phyloP scores from a whole-genome alignment of 257 asterid genomes.

The Echites panduratus region DNA sequence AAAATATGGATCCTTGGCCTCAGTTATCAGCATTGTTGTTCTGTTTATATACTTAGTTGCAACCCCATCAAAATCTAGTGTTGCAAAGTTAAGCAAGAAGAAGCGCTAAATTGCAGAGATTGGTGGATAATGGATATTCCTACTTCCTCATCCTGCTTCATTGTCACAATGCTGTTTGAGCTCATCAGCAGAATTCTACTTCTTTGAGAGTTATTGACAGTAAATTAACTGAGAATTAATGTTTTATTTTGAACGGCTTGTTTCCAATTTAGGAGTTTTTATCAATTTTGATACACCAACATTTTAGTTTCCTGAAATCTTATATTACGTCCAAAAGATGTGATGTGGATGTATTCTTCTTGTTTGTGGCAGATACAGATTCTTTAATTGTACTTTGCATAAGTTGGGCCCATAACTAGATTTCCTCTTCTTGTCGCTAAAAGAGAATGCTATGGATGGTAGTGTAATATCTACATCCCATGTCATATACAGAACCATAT shows the following conservation, averaged over 20 bases:
- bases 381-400: no score
- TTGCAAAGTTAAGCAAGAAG: conserved; percentile 76
- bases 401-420: no score
- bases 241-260: neutral
- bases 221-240: neutral
- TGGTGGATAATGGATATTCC: neutral
- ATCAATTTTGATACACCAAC: neutral
- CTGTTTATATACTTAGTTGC: conserved; percentile 50
- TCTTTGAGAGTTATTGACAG: neutral
- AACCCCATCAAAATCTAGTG: conserved; percentile 66
- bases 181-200: neutral
- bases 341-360: no score
- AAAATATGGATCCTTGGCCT: conserved; percentile 78
- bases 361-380: no score
- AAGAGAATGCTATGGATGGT: no score
- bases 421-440: no score
- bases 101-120: conserved; percentile 30
- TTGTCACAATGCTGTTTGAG: neutral
- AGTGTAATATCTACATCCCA: no score
- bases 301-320: neutral
- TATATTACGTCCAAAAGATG: no score
- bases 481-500: no score
- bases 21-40: conserved; percentile 61
- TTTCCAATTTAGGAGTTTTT: neutral
- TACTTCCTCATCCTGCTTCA: neutral